Evolutionary conservation across 2,329 filamentous ascomycete genomes (phyloP), one percentile per base, ranked within the genome.

Genomic region (Sclerotinia minor): DNA sequence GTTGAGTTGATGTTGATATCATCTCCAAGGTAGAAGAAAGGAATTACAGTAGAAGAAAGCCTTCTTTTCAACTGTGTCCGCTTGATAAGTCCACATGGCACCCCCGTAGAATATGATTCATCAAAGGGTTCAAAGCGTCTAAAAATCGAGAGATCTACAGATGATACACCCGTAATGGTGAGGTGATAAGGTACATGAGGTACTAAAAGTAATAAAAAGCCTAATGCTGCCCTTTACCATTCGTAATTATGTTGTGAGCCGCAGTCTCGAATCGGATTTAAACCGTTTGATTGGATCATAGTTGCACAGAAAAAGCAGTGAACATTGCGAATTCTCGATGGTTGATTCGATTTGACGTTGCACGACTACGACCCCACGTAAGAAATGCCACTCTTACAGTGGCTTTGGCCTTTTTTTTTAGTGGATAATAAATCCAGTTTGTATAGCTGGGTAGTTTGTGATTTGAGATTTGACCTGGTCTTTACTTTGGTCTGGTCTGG

Each of bases 261-360:
- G 73, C 72, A 69, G 68, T 47, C 41, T 71, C 72, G 67, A 75
- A 74, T 74, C 71, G 73, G 71, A 72, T 70, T 65, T 67, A 54
- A 63, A 65, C 73, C 72, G 60, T 68, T 68, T 57, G 70, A 72
- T 71, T 50, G 45, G 59, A 41, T 17, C 3, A 35, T 19, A 21
- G n/a, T 63, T 26, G 59, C 35, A 63, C 59, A 50, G 21, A n/a
- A 49, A 61, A 32, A 6, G 0, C 15, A 38, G 21, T 49, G 26
- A 49, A 60, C 44, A 49, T 60, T 35, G 7, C 13, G 21, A 19
- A 24, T 49, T 60, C 58, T 60, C 44, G 44, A 35, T 24, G 19
- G 35, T n/a, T 60, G 44, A 60, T 60, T 60, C 44, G 58, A 49
- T 47, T 47, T 32, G 45, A 19, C 35, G 58, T 49, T 49, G 44